Evolutionary conservation across 2,329 filamentous ascomycete species (phyloP), one percentile per base, ranked within the genome.

Genomic region (Xylariaceae sp.): DNA sequence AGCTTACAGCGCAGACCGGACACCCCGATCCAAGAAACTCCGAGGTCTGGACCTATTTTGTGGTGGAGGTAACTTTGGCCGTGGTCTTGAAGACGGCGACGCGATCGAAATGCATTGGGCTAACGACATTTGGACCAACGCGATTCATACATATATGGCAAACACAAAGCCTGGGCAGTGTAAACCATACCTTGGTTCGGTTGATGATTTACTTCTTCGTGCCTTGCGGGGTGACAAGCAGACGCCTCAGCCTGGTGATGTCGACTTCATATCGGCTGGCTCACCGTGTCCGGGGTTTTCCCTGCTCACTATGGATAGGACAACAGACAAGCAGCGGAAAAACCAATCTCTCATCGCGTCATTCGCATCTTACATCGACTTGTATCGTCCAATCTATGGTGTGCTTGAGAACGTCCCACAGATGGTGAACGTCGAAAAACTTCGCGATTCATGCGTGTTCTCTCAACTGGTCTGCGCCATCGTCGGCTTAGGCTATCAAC

Each of bases 211-310:
- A 12, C 68, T 90, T 0, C 57, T 61, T 1, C 61, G 68, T 15
- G 79, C 78, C 0, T 66, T 89, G 1, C 41, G 63, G 3, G 83
- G 79, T 0, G 56, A 66, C 0, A 45, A 54, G 1, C 61, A 67
- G 0, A 69, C 86, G 4, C 81, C 84, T 0, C 53, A 50, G 1
- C 69, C 83, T 1, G 85, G 83, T 1, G 68, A 81, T 1, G 76
- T 91, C 0, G 76, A 86, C 9, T 74, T 88, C 22, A 78, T 91
- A 8, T 77, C 76, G 2, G 87, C 78, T 1, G 88, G 88, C 0
- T 87, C 79, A 38, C 88, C 88, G 0, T 94, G 88, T 50, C 85
- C 83, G 13, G 87, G 85, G 0, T 93, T 89, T 53, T 89, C 85
- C 0, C 40, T 50, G 0, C 60, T 87, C 1, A 90, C 90, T 4